phyloP scores from a whole-genome alignment of 75 land plant species.

The Selaginella moellendorffii region DNA sequence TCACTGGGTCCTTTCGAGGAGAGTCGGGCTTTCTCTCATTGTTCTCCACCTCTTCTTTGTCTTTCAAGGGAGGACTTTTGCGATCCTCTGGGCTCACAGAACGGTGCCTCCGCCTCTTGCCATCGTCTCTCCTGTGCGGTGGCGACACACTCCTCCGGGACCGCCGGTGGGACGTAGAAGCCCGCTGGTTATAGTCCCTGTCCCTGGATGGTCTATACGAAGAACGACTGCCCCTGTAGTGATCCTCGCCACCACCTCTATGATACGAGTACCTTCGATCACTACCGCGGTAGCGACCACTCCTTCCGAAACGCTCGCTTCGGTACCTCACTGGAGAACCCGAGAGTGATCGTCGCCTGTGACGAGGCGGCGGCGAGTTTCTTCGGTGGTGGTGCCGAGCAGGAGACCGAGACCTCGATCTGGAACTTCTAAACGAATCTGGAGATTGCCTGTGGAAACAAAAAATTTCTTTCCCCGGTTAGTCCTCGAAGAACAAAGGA shows the following conservation, averaged over 20 bases:
- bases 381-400: slow-evolving; percentile 38
- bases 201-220: not conserved
- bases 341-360: slow-evolving; percentile 53
- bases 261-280: slow-evolving; percentile 19
- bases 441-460: not conserved
- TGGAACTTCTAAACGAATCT: slow-evolving; percentile 23
- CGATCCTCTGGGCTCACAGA: not conserved
- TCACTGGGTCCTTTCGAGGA: too few relatives aligned
- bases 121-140: not conserved
- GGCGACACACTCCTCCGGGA: not conserved
- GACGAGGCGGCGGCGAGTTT: slow-evolving; percentile 43
- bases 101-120: not conserved
- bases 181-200: too few relatives aligned
- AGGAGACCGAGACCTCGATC: slow-evolving; percentile 76
- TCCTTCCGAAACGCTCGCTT: too few relatives aligned
- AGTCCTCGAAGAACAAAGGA: not conserved
- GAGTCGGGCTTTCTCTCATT: too few relatives aligned
- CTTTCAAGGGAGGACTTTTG: too few relatives aligned
- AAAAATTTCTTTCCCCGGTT: too few relatives aligned
- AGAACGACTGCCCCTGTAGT: not conserved
- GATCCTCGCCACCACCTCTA: not conserved
- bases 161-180: not conserved
- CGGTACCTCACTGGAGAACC: slow-evolving; percentile 35
- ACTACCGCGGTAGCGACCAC: slow-evolving; percentile 18
- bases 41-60: too few relatives aligned